Evolutionary conservation across 371 early-diverging fungal genomes (phyloP).

Genomic region (Vairimorpha apis): DNA sequence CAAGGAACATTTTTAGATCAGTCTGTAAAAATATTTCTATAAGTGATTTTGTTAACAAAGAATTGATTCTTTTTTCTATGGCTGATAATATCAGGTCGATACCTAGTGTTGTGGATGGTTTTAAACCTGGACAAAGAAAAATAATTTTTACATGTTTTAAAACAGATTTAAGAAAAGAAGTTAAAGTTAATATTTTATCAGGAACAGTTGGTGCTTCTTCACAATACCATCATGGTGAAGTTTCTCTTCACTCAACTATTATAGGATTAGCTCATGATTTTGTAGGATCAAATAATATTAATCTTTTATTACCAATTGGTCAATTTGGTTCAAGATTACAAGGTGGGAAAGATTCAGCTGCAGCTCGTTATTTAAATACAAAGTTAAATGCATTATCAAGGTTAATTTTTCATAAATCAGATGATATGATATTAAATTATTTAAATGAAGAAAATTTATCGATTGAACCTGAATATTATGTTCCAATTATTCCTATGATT

Average conservation of each 20-base stretch:
- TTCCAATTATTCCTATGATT: constrained; percentile 92
- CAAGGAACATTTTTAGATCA: constrained; percentile 91
- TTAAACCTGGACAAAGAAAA: constrained; percentile 97
- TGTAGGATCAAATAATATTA: constrained; percentile 89
- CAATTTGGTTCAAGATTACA: constrained; percentile 88
- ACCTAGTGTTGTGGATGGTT: constrained; percentile 90
- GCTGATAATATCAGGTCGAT: constrained; percentile 94
- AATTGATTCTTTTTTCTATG: constrained; percentile 89
- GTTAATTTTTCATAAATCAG: constrained; percentile 73
- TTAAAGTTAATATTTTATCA: constrained; percentile 87
- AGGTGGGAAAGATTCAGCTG: constrained; percentile 95
- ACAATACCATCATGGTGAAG: constrained; percentile 96
- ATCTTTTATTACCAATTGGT: constrained; percentile 79
- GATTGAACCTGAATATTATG: constrained; percentile 92
- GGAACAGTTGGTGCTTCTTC: constrained; percentile 86
- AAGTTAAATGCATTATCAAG: constrained; percentile 72
- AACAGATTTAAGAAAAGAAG: constrained; percentile 72
- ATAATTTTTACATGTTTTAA: constrained; percentile 85
- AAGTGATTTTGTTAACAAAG: constrained; percentile 88
- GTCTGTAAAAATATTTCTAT: constrained; percentile 71
- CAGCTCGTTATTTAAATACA: constrained; percentile 92
- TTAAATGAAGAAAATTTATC: constrained; percentile 82
- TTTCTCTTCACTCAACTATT: constrained; percentile 77
- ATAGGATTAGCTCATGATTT: constrained; percentile 91
- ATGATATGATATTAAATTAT: constrained; percentile 78